Conservation (phyloP, 78 protist genomes). For the Dictyostelium brefeldianum region DNA sequence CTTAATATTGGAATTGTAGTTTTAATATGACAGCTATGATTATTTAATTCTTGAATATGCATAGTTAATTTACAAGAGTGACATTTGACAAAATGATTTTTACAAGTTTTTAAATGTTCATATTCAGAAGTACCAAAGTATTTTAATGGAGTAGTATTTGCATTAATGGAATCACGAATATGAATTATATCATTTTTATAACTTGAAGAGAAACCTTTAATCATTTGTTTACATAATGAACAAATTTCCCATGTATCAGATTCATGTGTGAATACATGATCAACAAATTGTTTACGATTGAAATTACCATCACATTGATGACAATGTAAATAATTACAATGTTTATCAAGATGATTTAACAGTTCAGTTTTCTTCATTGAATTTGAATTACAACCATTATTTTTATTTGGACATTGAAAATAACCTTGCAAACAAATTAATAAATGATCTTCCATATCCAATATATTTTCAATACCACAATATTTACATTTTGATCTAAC, state of each 20-base stretch:
- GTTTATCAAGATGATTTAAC: conserved; percentile 16
- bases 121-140: background rate
- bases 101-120: conserved; percentile 21
- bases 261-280: conserved; percentile 36
- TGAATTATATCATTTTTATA: conserved; percentile 38
- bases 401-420: conserved; percentile 18
- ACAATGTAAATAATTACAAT: conserved; percentile 29
- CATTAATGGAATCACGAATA: background rate
- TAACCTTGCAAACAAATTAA: background rate
- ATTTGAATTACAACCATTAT: background rate
- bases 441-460: conserved; percentile 25
- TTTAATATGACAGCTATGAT: background rate
- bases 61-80: conserved; percentile 11
- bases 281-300: background rate
- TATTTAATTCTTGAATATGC: background rate
- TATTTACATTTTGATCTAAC: background rate
- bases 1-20: background rate
- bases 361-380: conserved; percentile 9
- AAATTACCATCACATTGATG: conserved; percentile 17
- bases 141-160: background rate
- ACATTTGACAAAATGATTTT: conserved; percentile 27
- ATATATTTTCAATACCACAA: background rate
- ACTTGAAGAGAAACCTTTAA: background rate
- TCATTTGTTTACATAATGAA: conserved; percentile 13
- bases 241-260: conserved; percentile 33